Percentiles rank a stretch among this genome's conserved stretches.
Conservation (phyloP, 441 rosid species). For the Syzygium malaccense region DNA sequence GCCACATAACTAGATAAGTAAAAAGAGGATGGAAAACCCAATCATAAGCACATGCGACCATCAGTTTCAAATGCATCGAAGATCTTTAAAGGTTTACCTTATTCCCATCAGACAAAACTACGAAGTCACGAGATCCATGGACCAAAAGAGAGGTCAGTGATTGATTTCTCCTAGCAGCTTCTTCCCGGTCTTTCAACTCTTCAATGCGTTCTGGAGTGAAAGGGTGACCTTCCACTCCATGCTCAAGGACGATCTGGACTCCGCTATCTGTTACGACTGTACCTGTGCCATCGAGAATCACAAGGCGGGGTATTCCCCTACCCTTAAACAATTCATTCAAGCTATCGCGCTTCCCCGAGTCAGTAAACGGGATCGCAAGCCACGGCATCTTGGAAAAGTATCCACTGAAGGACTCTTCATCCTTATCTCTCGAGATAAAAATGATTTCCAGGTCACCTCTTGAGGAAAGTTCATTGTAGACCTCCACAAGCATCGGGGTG, state of each 20-base stretch:
- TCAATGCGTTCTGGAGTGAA: constrained; percentile 17
- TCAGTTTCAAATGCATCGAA: neutral
- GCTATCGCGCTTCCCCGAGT: constrained; percentile 2
- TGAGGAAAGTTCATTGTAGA: constrained; percentile 12
- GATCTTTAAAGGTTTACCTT: neutral
- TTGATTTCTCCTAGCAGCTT: constrained; percentile 11
- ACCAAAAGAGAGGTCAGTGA: neutral
- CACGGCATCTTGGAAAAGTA: constrained; percentile 35
- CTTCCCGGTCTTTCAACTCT: constrained; percentile 14
- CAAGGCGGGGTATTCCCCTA: constrained; percentile 20
- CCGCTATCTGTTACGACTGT: neutral
- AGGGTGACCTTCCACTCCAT: constrained; percentile 29
- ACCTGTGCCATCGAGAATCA: constrained; percentile 15
- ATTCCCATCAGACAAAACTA: neutral
- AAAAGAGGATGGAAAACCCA: neutral
- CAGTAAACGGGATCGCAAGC: constrained; percentile 31
- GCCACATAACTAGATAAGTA: neutral
- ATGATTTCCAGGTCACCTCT: neutral
- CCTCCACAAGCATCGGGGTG: neutral
- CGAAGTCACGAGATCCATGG: neutral
- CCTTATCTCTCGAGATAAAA: constrained; percentile 28
- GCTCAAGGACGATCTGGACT: neutral
- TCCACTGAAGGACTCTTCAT: constrained; percentile 24
- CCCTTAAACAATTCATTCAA: constrained; percentile 15
- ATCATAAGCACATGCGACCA: neutral